Evolutionary conservation across 257 asterid genomes (phyloP), one percentile per base, ranked within the genome.

Genomic region (Misopates orontium): DNA sequence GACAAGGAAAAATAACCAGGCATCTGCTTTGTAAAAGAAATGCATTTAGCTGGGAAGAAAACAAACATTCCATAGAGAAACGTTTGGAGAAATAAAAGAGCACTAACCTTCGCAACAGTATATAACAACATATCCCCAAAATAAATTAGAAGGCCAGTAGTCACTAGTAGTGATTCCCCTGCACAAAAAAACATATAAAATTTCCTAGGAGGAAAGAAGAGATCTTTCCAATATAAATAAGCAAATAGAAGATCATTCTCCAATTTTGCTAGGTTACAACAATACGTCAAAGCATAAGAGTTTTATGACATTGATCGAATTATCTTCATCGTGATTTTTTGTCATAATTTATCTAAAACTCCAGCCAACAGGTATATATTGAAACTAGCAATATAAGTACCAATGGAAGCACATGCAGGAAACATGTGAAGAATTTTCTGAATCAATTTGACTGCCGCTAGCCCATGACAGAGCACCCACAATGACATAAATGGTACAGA

Each of bases 321-420:
- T 48, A 4, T 24, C 15, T 42, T 20, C 45, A 51, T 42, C 16
- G 3, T 16, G 13, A 36, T 12, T 49, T 24, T 54, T 48, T 6
- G 47, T 54, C 67, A 17, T 44, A 41, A 22, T 72, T n/a, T 44
- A 31, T 47, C 12, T n/a, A n/a, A 18, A 67, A 51, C 60, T 48
- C 75, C 19, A 15, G 44, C 58, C 41, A 32, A 56, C 56, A 45
- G 18, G 56, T 68, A 50, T 50, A 40, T 57, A 39, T 70, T 21
- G 24, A 32, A 67, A 75, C 24, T 20, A 67, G 62, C 48, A 55
- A 68, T 42, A 74, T 53, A 75, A 82, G 83, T 49, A 88, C 99
- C 99, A 73, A 88, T 84, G 70, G 99, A 88, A 78, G 91, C 86
- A 60, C 99, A 94, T 64, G 88, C 88, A n/a, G 98, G 98, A 77